These are phyloP conservation scores for Asterionellopsis glacialis DNA, from an alignment of 108 stramenopile species.

Conservation along the genomic window DNA sequence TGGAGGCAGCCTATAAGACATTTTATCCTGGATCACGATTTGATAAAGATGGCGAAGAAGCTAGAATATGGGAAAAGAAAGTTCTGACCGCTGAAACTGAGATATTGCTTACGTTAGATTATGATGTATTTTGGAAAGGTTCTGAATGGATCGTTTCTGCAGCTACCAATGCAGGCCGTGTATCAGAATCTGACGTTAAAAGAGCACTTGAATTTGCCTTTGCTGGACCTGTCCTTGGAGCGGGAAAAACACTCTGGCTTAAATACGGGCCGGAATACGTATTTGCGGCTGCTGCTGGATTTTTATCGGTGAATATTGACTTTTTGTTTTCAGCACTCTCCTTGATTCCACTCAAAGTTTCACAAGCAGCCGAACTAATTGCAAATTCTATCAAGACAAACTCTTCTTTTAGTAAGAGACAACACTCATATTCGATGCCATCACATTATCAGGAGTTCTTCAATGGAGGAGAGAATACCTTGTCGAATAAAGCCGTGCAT, in stretches of 20 bases:
- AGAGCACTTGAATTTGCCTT: slow-evolving; percentile 50
- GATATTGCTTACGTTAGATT: slow-evolving; percentile 51
- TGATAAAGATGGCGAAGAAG: slow-evolving; percentile 62
- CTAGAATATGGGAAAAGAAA: slow-evolving; percentile 62
- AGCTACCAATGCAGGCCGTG: slow-evolving; percentile 27
- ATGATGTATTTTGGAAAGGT: slow-evolving; percentile 77
- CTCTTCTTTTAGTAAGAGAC: slow-evolving; percentile 8
- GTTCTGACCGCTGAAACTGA: slow-evolving; percentile 61
- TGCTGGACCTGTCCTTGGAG: slow-evolving; percentile 67
- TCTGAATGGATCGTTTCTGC: slow-evolving; percentile 63
- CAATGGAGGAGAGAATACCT: slow-evolving; percentile 16
- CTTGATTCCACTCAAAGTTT: slow-evolving; percentile 61
- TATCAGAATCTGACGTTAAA: slow-evolving; percentile 51
- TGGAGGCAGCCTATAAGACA: slow-evolving; percentile 61
- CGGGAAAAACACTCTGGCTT: slow-evolving; percentile 72
- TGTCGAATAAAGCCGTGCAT: slow-evolving; percentile 13
- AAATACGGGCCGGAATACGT: slow-evolving; percentile 75
- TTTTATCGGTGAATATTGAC: slow-evolving; percentile 54
- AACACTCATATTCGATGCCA: too few species aligned
- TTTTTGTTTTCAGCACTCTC: slow-evolving; percentile 53
- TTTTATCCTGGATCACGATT: slow-evolving; percentile 68
- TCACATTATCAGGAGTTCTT: slow-evolving; percentile 15
- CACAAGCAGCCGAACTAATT: slow-evolving; percentile 62
- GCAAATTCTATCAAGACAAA: slow-evolving; percentile 38
- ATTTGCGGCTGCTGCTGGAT: slow-evolving; percentile 69